Evolutionary conservation across 116 monocot species (phyloP), one percentile per base, ranked within the genome.

Genomic region (Thalassia testudinum): DNA sequence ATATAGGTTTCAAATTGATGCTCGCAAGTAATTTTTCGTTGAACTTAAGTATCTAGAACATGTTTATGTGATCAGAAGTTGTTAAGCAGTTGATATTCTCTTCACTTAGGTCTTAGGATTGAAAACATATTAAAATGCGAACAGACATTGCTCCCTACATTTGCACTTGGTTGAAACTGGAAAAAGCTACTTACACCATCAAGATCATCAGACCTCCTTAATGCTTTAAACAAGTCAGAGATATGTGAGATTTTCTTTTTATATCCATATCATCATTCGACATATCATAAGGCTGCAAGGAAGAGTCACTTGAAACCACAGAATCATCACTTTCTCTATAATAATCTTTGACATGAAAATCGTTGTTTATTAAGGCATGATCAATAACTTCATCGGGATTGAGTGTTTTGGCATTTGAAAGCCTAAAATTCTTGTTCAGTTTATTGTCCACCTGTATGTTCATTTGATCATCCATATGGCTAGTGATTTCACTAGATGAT

Each of bases 261-360:
- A 99, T 68, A 68, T 99, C 99, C 22, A 64, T 50, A 62, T 78
- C 85, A 74, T 90, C 99, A 69, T 99, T 90, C 21, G 82, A 66
- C 43, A 99, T 70, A 75, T 99, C 99, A 67, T 90, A 99, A 17
- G 99, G 99, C 44, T 86, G 73, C 52, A 99, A 69, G 42, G 89
- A 95, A 63, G 85, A 74, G 52, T 83, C 83, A 68, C 75, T 76
- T 72, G 81, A 85, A 42, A 44, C 24, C 71, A 81, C 93, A 61
- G 79, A 79, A 64, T 55, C 44, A 34, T 68, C 50, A 69, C 71
- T 72, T 53, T 71, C 66, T 52, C 53, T 56, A 57, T 74, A 67
- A 40, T 58, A 59, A 59, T 74, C 69, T 26, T 64, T 72, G 20
- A 26, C 56, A 14, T 51, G 52, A 0, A 51, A 18, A 15, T 56